Base-by-base conservation (phyloP, 129 eudicot species). In the Artemisia tridentata region DNA sequence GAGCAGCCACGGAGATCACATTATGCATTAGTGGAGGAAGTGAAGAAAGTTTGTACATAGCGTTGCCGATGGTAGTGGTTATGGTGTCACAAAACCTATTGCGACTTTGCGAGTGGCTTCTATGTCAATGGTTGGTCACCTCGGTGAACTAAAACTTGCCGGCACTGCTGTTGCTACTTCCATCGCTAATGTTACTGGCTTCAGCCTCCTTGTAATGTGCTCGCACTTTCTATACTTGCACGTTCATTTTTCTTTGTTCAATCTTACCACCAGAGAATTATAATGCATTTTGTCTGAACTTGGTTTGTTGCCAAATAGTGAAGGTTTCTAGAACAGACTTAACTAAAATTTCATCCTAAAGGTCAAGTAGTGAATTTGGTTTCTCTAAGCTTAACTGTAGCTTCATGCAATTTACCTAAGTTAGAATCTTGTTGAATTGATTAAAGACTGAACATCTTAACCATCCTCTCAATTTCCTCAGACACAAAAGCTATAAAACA, bases 101-200 rank as follows among this genome's bases (percentile, higher is more conserved):
- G 51, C 75, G 85, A 7, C 80, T 83, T 41, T 84, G 51, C 75
- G 85, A 7, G 81, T 83, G 34, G 82, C 65, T 2, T 74, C 88
- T 2, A 71, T 88, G 91, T 80, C 88, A n/a, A 85, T 88, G 91
- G 74, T 85, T 7, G 96, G 91, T n/a, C 91, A 88, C 21, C 81
- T 88, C 6, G 86, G 86, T 0, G 80, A 88, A 41, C 81, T 88
- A 1, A 63, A 81, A 23, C 75, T 88, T 31, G 78, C 89, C 1
- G 78, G 84, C 51, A 75, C 80, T 18, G 76, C 96, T 2, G 78
- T 85, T n/a, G 91, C 89, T 61, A 85, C 87, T 49, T 88, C 91
- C 29, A 68, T 88, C 49, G 67, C 86, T 3, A 85, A 88, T 54
- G 89, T 85, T 56, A 85, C 91, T 12, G 96, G 91, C 66, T 88